These are phyloP conservation scores for Umbelopsis sp. DNA, from an alignment of 371 early-diverging fungal genomes.

Conservation along the genomic window DNA sequence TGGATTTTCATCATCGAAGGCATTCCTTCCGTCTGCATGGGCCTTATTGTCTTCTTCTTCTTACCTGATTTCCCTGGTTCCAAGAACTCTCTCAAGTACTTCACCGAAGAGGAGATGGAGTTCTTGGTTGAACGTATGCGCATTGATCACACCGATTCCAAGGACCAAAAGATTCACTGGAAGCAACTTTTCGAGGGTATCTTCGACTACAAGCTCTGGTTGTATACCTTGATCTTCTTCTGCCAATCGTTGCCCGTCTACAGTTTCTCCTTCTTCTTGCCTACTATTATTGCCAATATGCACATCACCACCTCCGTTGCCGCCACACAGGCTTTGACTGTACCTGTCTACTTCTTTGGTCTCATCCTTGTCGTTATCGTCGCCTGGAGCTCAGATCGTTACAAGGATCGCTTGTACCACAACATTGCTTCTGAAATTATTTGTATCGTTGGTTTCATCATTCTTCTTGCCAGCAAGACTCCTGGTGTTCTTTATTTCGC, in stretches of 20 bases:
- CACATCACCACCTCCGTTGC: slow-evolving; percentile 16
- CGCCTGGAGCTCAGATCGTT: slow-evolving; percentile 15
- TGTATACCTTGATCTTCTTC: slow-evolving; percentile 19
- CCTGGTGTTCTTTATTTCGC: slow-evolving; percentile 19
- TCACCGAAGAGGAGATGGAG: slow-evolving; percentile 7
- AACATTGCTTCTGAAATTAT: slow-evolving; percentile 12
- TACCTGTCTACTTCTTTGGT: slow-evolving; percentile 19
- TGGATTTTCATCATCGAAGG: slow-evolving; percentile 56
- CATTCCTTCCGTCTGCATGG: slow-evolving; percentile 35
- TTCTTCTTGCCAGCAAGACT: slow-evolving; percentile 3
- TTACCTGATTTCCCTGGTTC: slow-evolving; percentile 13
- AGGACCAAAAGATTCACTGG: slow-evolving; percentile 19
- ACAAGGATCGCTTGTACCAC: slow-evolving; percentile 16
- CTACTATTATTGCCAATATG: slow-evolving; percentile 18
- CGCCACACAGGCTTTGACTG: slow-evolving; percentile 14
- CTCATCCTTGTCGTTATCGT: slow-evolving; percentile 9
- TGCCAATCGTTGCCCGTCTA: slow-evolving; percentile 14
- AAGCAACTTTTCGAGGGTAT: background rate
- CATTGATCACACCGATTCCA: slow-evolving; percentile 9
- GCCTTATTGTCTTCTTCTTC: slow-evolving; percentile 1
- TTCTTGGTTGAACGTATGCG: slow-evolving; percentile 12
- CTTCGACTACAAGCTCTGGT: slow-evolving; percentile 10
- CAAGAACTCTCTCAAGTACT: slow-evolving; percentile 10
- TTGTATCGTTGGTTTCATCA: slow-evolving; percentile 19
- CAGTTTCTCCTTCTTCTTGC: slow-evolving; percentile 19